phyloP scores from a whole-genome alignment of 345 rosid species.

The Acer yangbiense region DNA sequence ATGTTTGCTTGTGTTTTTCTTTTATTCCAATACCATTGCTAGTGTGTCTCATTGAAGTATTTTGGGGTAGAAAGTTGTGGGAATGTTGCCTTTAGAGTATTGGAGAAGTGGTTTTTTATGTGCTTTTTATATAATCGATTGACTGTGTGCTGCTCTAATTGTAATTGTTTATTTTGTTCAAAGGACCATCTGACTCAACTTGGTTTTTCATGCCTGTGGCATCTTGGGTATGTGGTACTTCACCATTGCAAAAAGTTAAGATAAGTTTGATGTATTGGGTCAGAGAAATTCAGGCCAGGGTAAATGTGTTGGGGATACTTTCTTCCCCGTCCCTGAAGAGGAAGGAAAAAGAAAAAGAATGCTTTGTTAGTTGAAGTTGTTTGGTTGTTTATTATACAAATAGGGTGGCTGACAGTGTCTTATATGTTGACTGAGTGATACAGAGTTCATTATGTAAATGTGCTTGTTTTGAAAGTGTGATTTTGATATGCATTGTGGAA shows the following conservation, averaged over 20 bases:
- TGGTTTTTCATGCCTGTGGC: background rate
- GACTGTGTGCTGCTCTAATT: background rate
- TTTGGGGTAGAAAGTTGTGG: background rate
- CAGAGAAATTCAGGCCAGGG: background rate
- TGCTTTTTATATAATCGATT: background rate
- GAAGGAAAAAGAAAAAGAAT: background rate
- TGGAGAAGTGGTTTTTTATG: background rate
- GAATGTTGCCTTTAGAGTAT: background rate
- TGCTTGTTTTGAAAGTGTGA: background rate
- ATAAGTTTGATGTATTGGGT: conserved; percentile 9
- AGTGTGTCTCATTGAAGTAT: background rate
- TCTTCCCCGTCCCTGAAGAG: background rate
- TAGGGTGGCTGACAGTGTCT: background rate
- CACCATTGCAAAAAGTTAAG: background rate
- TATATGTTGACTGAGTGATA: background rate
- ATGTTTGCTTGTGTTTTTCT: background rate
- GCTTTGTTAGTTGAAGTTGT: conserved; percentile 3
- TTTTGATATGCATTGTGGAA: background rate
- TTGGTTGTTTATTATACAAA: background rate
- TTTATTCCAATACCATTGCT: background rate
- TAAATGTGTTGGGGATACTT: background rate
- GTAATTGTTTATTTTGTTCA: conserved; percentile 4
- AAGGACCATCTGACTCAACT: background rate
- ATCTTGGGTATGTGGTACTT: background rate
- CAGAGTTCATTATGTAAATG: background rate